Conservation (phyloP, 495 filamentous ascomycete species). For the Xylaria flabelliformis region DNA sequence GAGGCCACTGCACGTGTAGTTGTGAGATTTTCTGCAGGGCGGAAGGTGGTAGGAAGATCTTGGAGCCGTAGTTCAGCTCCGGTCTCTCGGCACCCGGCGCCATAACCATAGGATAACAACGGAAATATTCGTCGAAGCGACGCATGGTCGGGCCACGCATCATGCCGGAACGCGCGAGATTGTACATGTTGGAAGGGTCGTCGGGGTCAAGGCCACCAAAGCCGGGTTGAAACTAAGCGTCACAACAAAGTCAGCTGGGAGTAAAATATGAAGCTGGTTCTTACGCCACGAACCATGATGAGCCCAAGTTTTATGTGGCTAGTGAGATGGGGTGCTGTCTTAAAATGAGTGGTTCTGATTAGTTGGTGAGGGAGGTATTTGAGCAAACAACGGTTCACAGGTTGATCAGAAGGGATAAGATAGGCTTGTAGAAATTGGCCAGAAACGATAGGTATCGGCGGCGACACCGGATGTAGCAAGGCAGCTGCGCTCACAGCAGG, state of each 20-base stretch:
- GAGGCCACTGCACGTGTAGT: conserved; percentile 97
- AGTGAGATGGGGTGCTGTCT: conserved; percentile 23
- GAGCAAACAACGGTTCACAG: background rate
- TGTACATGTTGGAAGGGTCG: conserved; percentile 60
- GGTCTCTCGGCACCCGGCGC: conserved; percentile 90
- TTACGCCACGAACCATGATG: conserved; percentile 24
- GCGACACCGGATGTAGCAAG: conserved; percentile 10
- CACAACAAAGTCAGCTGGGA: conserved; percentile 17
- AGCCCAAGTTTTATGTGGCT: background rate
- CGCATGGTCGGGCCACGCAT: conserved; percentile 45
- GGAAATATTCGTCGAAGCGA: conserved; percentile 97
- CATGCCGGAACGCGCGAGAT: conserved; percentile 48
- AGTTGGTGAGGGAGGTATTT: conserved; percentile 4
- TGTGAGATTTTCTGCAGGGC: conserved; percentile 94
- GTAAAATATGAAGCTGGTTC: background rate
- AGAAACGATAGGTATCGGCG: background rate
- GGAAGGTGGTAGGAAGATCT: conserved; percentile 93
- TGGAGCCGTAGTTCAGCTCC: conserved; percentile 93
- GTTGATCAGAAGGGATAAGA: background rate
- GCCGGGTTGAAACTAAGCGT: conserved; percentile 40
- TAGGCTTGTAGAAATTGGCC: background rate
- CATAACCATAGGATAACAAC: conserved; percentile 94
- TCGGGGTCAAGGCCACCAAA: conserved; percentile 60
- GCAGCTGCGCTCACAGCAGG: conserved; percentile 10
- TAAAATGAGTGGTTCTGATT: conserved; percentile 3